Conservation (phyloP, 805 yeast genomes). For the Priceomyces castillae region DNA sequence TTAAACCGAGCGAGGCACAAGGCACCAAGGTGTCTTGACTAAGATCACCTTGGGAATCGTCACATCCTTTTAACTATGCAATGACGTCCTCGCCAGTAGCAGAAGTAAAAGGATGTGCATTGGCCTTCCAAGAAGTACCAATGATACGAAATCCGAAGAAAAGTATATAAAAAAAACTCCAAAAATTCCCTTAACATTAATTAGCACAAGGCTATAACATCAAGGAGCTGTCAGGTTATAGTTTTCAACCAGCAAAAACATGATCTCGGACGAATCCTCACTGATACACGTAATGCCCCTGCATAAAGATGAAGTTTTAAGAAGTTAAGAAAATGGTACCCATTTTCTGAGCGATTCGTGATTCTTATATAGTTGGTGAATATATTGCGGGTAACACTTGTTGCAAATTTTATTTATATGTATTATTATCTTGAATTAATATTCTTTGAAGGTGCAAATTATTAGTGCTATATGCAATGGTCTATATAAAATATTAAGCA, state of each 20-base stretch:
- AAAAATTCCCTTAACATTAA: slow-evolving; percentile 69
- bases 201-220: slow-evolving; percentile 45
- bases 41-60: neutral
- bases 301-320: slow-evolving; percentile 83
- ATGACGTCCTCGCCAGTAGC: slow-evolving; percentile 22
- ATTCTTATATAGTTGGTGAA: neutral
- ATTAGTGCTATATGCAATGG: too few relatives aligned
- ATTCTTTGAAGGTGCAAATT: too few relatives aligned
- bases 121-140: slow-evolving; percentile 34
- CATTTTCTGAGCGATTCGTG: neutral
- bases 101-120: slow-evolving; percentile 17
- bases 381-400: slow-evolving; percentile 1
- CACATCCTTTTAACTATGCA: slow-evolving; percentile 5
- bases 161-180: slow-evolving; percentile 37
- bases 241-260: slow-evolving; percentile 99
- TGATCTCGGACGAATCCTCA: slow-evolving; percentile 99
- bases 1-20: slow-evolving; percentile 49
- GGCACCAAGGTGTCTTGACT: slow-evolving; percentile 21
- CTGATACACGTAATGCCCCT: slow-evolving; percentile 99
- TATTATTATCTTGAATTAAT: too few relatives aligned
- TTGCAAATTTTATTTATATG: too few relatives aligned
- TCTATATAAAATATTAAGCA: too few relatives aligned
- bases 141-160: neutral
- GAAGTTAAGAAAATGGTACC: neutral
- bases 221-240: slow-evolving; percentile 90